Base-by-base conservation (phyloP, 2,329 filamentous ascomycete species). In the Xenoacremonium recifei region DNA sequence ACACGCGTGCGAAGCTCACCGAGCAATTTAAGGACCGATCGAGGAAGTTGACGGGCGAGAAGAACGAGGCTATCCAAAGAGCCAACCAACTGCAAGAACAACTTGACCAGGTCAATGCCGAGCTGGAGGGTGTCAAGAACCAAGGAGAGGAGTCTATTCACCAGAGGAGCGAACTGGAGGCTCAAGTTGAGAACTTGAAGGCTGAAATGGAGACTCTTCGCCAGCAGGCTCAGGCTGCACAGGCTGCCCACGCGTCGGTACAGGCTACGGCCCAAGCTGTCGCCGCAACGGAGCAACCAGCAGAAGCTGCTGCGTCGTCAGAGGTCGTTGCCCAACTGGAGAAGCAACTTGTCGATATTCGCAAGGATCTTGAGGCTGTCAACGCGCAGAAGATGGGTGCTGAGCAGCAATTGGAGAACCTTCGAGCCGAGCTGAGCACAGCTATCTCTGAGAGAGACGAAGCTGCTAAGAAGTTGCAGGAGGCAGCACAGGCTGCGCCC, bases 381-480 rank as follows among this genome's bases (percentile, higher is more conserved):
- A 82, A 70, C 6, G 71, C 80, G 9, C 83, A 93, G 60, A 90
- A 88, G 63, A 73, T 82, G 15, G 72, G 72, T 3, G 72, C 88
- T n/a, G 80, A 89, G 50, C 69, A 79, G 43, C 81, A 86, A 47
- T 71, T 87, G 3, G 69, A 73, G 34, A 63, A 60, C 18, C 61
- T 84, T 3, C 76, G 70, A 21, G 50, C 62, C 6, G 83, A 90
- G 55, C 69, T 95, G 11, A 74, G 83, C 38, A 68, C 71, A 9
- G 77, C 77, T 1, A 76, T 81, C 41, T 69, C 76, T 5, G 82
- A 89, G 54, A 73, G 86, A 33, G 85, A 89, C 41, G 72, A 79
- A 47, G 78, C 80, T 9, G 62, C 79, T 23, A 54, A 55, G 45
- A 64, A 63, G 45, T 55, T 69, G 12, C 55, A 64, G 33, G 69